phyloP scores from a whole-genome alignment of 1,284 basidiomycete genomes.

The Coniferiporia sulphurascens region DNA sequence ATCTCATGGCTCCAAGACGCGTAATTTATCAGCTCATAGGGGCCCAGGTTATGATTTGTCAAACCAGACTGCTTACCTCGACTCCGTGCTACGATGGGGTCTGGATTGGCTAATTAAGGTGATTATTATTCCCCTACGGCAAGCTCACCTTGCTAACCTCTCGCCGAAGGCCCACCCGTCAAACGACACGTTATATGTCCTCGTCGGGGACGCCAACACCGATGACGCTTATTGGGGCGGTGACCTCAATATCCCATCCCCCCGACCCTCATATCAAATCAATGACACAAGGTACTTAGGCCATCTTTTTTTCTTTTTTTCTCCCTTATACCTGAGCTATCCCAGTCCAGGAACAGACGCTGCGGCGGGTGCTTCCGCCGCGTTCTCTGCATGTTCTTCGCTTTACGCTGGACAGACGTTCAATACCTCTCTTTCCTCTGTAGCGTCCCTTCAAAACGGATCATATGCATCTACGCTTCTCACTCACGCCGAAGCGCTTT shows the following conservation, averaged over 20 bases:
- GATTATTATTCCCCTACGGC: constrained; percentile 18
- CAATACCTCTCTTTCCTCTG: constrained; percentile 45
- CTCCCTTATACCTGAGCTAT: not conserved
- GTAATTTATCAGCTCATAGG: not conserved
- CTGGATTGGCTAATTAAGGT: constrained; percentile 90
- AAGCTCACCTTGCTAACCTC: not conserved
- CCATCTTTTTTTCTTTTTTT: not conserved
- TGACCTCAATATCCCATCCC: constrained; percentile 70
- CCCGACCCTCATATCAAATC: constrained; percentile 74
- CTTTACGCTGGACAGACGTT: constrained; percentile 64
- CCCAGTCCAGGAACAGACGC: constrained; percentile 81
- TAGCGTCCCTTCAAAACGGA: constrained; percentile 67
- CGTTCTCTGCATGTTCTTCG: constrained; percentile 81
- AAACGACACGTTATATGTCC: constrained; percentile 71
- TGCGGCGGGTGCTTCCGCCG: constrained; percentile 76
- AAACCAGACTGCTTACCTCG: constrained; percentile 85
- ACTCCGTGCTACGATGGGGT: constrained; percentile 84
- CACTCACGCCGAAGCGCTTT: constrained; percentile 70
- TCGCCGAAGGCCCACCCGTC: constrained; percentile 70
- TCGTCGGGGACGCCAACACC: constrained; percentile 60
- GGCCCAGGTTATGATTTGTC: constrained; percentile 69
- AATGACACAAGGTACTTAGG: constrained; percentile 48
- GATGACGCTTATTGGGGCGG: constrained; percentile 89
- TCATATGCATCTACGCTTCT: constrained; percentile 70
- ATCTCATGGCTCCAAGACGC: constrained; percentile 3